Conservation (phyloP, 2,329 filamentous ascomycete species). For the Hypoxylon sp. region DNA sequence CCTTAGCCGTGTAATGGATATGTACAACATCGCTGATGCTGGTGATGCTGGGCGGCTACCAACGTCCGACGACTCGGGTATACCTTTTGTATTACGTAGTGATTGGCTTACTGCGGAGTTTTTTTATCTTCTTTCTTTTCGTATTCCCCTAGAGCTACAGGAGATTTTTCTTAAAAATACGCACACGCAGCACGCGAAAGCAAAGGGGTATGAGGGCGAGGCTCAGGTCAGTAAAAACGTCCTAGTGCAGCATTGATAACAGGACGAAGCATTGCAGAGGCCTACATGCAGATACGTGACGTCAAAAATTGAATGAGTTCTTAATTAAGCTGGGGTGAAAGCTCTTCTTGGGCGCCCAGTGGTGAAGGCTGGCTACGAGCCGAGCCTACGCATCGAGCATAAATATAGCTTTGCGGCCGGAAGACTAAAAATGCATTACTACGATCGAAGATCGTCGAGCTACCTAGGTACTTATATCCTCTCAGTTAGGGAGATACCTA, state of each 20-base stretch:
- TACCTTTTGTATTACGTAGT: conserved; percentile 34
- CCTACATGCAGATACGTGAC: conserved; percentile 16
- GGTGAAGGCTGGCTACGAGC: not conserved
- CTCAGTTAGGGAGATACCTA: too few relatives aligned
- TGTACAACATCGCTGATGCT: conserved; percentile 7
- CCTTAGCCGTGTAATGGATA: not conserved
- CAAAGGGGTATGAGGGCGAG: conserved; percentile 7
- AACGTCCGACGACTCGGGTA: conserved; percentile 12
- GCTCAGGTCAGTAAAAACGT: conserved; percentile 7
- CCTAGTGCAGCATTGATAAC: conserved; percentile 16
- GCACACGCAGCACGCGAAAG: conserved; percentile 6
- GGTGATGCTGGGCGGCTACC: conserved; percentile 3
- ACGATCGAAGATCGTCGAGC: not conserved
- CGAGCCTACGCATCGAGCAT: not conserved
- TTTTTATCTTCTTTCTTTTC: conserved; percentile 17
- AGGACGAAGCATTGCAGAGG: conserved; percentile 17
- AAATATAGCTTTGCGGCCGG: conserved; percentile 20
- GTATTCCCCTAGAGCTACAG: conserved; percentile 14
- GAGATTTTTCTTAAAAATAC: not conserved
- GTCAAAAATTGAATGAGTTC: conserved; percentile 5
- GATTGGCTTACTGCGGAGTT: conserved; percentile 26
- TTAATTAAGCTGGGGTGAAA: conserved; percentile 10
- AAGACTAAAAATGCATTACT: conserved; percentile 6
- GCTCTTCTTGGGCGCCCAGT: conserved; percentile 4
- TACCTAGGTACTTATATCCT: not conserved